A percentile compares a stretch with the other conserved stretches of the same genome.
Conservation (phyloP, 768 basidiomycete species). For the Amanita phalloides region DNA sequence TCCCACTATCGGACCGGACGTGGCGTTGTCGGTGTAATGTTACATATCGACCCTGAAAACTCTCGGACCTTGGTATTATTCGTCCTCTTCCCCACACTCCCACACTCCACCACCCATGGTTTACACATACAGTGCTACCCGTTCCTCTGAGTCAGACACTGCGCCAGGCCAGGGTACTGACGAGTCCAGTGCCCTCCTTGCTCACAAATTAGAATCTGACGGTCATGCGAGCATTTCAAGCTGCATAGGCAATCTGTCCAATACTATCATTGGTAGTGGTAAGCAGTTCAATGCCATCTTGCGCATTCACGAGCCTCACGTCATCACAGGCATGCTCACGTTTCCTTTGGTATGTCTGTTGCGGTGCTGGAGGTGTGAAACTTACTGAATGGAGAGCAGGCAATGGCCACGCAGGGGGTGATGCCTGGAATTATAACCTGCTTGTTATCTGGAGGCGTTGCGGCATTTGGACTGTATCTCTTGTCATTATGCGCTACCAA, state of each 20-base stretch:
- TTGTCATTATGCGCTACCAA: constrained; percentile 75
- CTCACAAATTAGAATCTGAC: constrained; percentile 23
- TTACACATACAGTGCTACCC: constrained; percentile 55
- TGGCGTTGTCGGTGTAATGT: not conserved
- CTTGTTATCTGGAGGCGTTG: constrained; percentile 63
- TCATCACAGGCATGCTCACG: constrained; percentile 66
- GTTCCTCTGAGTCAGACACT: constrained; percentile 21
- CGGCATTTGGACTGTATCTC: constrained; percentile 82
- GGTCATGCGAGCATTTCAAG: constrained; percentile 64
- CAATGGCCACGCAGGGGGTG: constrained; percentile 83
- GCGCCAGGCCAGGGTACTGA: constrained; percentile 17
- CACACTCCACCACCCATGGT: constrained; percentile 25
- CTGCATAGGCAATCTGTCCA: constrained; percentile 70
- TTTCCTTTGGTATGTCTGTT: constrained; percentile 59
- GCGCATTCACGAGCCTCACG: not conserved
- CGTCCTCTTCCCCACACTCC: not conserved
- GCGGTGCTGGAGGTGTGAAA: not conserved
- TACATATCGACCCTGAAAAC: not conserved
- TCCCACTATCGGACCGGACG: not conserved
- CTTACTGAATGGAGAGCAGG: constrained; percentile 30
- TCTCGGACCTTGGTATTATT: not conserved
- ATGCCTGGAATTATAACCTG: constrained; percentile 89
- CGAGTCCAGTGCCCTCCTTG: constrained; percentile 56
- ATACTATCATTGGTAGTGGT: constrained; percentile 92
- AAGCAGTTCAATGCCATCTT: constrained; percentile 16